A percentile compares a stretch with the other conserved stretches of the same genome.
Evolutionary conservation across 2,329 filamentous ascomycete genomes (phyloP).

Genomic region (Fusarium sp.): DNA sequence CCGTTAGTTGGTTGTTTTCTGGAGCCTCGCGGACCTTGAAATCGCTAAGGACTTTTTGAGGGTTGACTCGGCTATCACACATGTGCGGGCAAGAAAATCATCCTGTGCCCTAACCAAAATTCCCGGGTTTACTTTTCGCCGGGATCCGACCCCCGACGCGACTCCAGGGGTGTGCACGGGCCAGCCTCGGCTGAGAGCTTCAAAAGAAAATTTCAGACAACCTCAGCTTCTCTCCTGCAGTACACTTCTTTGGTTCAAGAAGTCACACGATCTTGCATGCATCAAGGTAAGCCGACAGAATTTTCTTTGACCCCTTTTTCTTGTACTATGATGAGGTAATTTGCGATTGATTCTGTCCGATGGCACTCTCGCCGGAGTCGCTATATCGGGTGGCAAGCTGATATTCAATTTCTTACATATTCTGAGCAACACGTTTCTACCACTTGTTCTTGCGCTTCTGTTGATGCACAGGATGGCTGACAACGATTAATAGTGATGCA

Average conservation of each 20-base stretch:
- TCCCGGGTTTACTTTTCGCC: constrained; percentile 46
- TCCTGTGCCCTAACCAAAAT: constrained; percentile 54
- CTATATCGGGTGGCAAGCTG: constrained; percentile 78
- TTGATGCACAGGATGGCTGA: constrained; percentile 40
- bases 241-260: constrained; percentile 23
- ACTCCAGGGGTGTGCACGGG: constrained; percentile 27
- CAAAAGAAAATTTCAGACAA: constrained; percentile 41
- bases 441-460: constrained; percentile 38
- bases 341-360: constrained; percentile 93
- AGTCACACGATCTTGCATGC: constrained; percentile 30
- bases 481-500: constrained; percentile 31
- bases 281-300: constrained; percentile 44
- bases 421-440: constrained; percentile 66
- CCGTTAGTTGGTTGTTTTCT: constrained; percentile 51
- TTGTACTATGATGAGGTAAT: constrained; percentile 84
- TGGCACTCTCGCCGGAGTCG: constrained; percentile 91
- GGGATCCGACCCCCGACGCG: constrained; percentile 7
- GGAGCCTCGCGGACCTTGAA: constrained; percentile 49
- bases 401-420: constrained; percentile 99
- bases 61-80: constrained; percentile 46
- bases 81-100: constrained; percentile 54
- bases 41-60: constrained; percentile 54
- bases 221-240: neutral
- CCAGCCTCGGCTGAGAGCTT: constrained; percentile 37
- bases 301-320: constrained; percentile 9